These are phyloP conservation scores for Rhodotorula paludigena DNA, from an alignment of 768 basidiomycete species.

Conservation along the genomic window DNA sequence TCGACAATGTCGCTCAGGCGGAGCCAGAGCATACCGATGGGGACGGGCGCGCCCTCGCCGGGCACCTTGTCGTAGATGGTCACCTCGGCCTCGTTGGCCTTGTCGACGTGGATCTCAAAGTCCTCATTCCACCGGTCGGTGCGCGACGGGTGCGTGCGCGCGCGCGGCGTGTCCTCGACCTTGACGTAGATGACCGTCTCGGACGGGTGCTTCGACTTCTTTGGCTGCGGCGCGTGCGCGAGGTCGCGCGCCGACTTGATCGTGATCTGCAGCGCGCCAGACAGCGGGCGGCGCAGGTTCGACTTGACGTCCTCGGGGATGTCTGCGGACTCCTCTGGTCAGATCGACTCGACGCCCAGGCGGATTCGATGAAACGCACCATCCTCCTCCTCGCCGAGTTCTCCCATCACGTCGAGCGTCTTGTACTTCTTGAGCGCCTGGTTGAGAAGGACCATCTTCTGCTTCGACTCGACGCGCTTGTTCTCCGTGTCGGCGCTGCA, in stretches of 20 bases:
- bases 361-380: slow-evolving; percentile 54
- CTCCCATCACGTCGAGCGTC: slow-evolving; percentile 87
- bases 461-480: slow-evolving; percentile 89
- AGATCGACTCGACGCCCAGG: background rate
- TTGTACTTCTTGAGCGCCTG: slow-evolving; percentile 93
- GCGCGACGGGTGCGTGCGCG: slow-evolving; percentile 82
- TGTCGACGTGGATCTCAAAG: slow-evolving; percentile 92
- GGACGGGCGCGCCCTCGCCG: slow-evolving; percentile 69
- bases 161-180: slow-evolving; percentile 89
- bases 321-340: slow-evolving; percentile 42
- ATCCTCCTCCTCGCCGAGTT: slow-evolving; percentile 62
- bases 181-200: slow-evolving; percentile 93
- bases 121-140: slow-evolving; percentile 95
- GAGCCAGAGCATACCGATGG: slow-evolving; percentile 93
- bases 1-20: slow-evolving; percentile 90
- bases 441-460: slow-evolving; percentile 88
- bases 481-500: slow-evolving; percentile 67
- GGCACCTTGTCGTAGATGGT: slow-evolving; percentile 82
- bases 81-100: slow-evolving; percentile 97
- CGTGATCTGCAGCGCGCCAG: slow-evolving; percentile 83
- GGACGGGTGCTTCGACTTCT: slow-evolving; percentile 43
- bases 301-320: slow-evolving; percentile 83
- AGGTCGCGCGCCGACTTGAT: slow-evolving; percentile 87
- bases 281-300: slow-evolving; percentile 89
- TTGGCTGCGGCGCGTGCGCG: slow-evolving; percentile 78